Conservation (phyloP, 306 rosid genomes). For the Prunus armeniaca region DNA sequence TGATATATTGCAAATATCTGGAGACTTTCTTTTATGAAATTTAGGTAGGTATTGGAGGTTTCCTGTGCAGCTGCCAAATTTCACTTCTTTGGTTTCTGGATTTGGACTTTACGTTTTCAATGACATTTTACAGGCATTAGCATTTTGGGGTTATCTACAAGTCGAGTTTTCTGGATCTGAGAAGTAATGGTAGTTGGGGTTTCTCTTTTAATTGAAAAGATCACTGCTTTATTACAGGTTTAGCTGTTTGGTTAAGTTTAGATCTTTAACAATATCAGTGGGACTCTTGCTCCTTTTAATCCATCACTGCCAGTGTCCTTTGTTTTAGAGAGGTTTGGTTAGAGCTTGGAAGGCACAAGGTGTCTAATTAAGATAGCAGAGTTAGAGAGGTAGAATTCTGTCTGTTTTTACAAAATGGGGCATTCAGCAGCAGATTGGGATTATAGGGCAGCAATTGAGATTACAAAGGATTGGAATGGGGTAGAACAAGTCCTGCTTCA, state of each 20-base stretch:
- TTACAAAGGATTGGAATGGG: constrained; percentile 76
- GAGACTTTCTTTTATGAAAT: constrained; percentile 8
- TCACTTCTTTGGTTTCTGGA: constrained; percentile 33
- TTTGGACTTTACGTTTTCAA: constrained; percentile 24
- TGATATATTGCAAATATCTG: constrained; percentile 40
- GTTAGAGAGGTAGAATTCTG: constrained; percentile 25
- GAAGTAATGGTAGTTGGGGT: constrained; percentile 17
- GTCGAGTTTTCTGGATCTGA: constrained; percentile 45
- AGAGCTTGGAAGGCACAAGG: not conserved
- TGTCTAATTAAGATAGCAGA: constrained; percentile 14
- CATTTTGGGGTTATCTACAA: constrained; percentile 21
- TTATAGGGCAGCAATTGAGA: constrained; percentile 63
- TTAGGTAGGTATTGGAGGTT: constrained; percentile 35
- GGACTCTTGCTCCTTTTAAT: not conserved
- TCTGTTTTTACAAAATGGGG: constrained; percentile 45
- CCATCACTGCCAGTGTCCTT: not conserved
- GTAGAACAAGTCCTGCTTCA: constrained; percentile 67
- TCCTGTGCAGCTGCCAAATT: constrained; percentile 39
- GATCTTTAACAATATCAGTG: not conserved
- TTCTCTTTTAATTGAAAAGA: constrained; percentile 22
- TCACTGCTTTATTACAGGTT: constrained; percentile 20
- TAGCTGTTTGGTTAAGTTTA: constrained; percentile 16
- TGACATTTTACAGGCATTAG: constrained; percentile 20
- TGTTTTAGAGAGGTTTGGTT: constrained; percentile 12
- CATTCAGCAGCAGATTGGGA: constrained; percentile 88